Evolutionary conservation across 352 stramenopile species (phyloP).

Genomic region (Pythium dissimile): DNA sequence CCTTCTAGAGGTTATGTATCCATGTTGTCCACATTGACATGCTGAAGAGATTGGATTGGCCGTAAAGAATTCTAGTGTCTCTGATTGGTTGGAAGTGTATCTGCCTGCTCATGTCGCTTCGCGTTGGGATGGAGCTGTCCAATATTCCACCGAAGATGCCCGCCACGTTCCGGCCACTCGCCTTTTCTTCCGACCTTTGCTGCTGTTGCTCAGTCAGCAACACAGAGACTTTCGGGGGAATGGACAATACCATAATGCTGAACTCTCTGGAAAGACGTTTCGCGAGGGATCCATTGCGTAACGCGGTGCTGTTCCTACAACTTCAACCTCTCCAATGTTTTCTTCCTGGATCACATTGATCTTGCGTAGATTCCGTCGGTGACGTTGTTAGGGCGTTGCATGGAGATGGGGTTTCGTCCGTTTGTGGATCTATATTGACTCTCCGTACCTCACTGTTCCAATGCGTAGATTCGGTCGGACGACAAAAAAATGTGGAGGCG

Average conservation of each 20-base stretch:
- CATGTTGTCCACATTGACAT: background rate
- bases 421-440: no score
- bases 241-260: background rate
- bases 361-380: no score
- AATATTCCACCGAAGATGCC: constrained; percentile 1
- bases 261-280: background rate
- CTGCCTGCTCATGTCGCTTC: background rate
- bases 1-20: background rate
- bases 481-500: no score
- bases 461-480: no score
- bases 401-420: no score
- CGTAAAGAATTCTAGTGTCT: background rate
- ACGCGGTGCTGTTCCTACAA: background rate
- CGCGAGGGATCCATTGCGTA: constrained; percentile 1
- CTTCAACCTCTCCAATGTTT: background rate
- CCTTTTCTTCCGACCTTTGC: background rate
- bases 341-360: background rate
- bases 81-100: background rate
- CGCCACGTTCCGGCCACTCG: background rate
- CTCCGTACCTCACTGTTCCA: no score
- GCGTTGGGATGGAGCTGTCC: background rate
- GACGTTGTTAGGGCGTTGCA: no score
- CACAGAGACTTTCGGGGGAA: background rate
- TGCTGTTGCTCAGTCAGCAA: no score
- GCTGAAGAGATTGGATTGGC: background rate